phyloP scores from a whole-genome alignment of 352 stramenopile genomes.

The Thalassiosira livingstoniorum region DNA sequence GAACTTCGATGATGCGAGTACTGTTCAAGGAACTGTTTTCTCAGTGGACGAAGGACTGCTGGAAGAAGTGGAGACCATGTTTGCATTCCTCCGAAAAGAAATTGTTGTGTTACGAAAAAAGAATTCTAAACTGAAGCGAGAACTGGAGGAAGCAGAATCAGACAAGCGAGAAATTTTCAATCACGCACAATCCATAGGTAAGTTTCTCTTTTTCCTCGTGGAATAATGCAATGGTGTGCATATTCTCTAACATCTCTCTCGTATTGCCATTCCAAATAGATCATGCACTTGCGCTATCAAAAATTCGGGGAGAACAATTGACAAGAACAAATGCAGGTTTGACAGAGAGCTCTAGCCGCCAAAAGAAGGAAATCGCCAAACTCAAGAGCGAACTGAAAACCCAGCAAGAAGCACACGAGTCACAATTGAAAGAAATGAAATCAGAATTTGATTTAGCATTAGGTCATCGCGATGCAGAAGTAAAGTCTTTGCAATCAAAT shows the following conservation, averaged over 20 bases:
- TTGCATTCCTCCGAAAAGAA: slow-evolving; percentile 65
- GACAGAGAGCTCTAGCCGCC: slow-evolving; percentile 48
- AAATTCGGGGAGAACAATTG: slow-evolving; percentile 63
- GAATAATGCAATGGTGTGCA: background rate
- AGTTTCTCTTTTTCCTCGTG: background rate
- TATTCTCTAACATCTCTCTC: background rate
- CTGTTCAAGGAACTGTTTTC: slow-evolving; percentile 53
- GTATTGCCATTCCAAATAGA: slow-evolving; percentile 14
- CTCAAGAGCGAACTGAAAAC: slow-evolving; percentile 63
- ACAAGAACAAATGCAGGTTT: slow-evolving; percentile 52
- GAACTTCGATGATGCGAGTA: slow-evolving; percentile 57
- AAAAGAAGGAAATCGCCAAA: slow-evolving; percentile 47
- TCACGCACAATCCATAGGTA: slow-evolving; percentile 39
- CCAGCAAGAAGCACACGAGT: slow-evolving; percentile 55
- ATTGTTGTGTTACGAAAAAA: slow-evolving; percentile 58
- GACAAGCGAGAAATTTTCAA: slow-evolving; percentile 65
- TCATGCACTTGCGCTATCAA: slow-evolving; percentile 53
- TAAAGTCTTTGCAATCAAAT: slow-evolving; percentile 40
- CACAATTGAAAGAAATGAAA: slow-evolving; percentile 57
- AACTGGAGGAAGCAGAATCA: slow-evolving; percentile 53
- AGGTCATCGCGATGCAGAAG: slow-evolving; percentile 41
- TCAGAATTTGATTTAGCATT: slow-evolving; percentile 55
- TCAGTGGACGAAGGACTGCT: slow-evolving; percentile 63
- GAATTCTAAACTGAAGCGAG: slow-evolving; percentile 62
- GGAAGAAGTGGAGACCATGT: slow-evolving; percentile 67